A percentile compares a stretch with the other conserved stretches of the same genome.
Conservation (phyloP, 2,329 filamentous ascomycete genomes). For the Aspergillus terreus region DNA sequence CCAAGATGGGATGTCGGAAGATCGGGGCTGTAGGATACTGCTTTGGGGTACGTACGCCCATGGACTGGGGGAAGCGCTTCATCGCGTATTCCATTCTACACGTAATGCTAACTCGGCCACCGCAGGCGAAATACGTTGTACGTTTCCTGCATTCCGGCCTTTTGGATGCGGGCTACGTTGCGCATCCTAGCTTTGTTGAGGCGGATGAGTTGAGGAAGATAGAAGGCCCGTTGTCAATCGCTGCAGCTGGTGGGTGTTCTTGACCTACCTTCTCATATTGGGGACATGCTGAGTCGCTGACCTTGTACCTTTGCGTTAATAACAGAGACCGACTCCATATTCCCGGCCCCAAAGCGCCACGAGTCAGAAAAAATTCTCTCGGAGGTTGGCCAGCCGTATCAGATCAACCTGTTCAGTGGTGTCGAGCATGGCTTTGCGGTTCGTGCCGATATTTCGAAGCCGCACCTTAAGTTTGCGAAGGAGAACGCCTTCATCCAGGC, state of each 20-base stretch:
- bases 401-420: constrained; percentile 68
- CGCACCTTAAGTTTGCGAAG: constrained; percentile 61
- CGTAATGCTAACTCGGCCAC: background rate
- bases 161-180: constrained; percentile 16
- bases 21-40: constrained; percentile 49
- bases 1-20: constrained; percentile 20
- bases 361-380: constrained; percentile 57
- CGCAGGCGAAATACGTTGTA: constrained; percentile 45
- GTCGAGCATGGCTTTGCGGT: constrained; percentile 71
- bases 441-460: constrained; percentile 57
- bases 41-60: constrained; percentile 36
- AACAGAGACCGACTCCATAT: constrained; percentile 56
- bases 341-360: constrained; percentile 58
- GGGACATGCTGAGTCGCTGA: too few species aligned
- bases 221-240: constrained; percentile 15
- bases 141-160: constrained; percentile 13
- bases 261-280: background rate
- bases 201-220: constrained; percentile 13
- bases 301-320: background rate
- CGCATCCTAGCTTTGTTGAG: constrained; percentile 19
- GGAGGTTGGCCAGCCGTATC: constrained; percentile 55
- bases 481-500: constrained; percentile 74
- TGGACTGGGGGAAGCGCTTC: background rate
- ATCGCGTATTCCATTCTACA: background rate
- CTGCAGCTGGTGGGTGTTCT: background rate